Base-by-base conservation (phyloP, 305 asterid species). In the Lippia alba region DNA sequence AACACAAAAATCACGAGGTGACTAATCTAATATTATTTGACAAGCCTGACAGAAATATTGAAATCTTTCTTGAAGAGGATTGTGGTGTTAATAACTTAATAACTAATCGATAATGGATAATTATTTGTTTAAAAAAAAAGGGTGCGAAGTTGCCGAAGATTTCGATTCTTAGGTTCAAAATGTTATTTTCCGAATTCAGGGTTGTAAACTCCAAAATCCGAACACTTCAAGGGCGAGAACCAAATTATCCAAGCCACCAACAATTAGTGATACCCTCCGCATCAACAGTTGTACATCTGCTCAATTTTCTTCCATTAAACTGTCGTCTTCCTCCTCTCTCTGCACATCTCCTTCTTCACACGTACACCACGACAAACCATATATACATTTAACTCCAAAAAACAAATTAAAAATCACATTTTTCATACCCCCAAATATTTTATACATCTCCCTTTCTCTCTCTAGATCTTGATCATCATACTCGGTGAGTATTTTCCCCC, bases 361-460 rank as follows among this genome's bases (percentile, higher is more conserved):
- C 30, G 61, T 11, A 33, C 36, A 58, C 41, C 62, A 77, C 78
- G 77, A 10, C 54, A 53, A 32, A 34, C 51, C 8, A 55, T 63
- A 51, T 5, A 20, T 73, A 63, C 56, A 48, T 9, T 19, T 5
- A 33, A 6, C 5, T 17, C 10, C 1, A 15, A 56, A 57, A 11
- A 36, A 4, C 32, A 68, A n/a, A n/a, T n/a, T 60, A 65, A 40
- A 67, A 39, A 48, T 67, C 72, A 62, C 65, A 32, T 36, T 72
- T 56, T 50, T 69, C 72, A 67, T 55, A 50, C 67, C 41, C 41
- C 33, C 49, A 12, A 19, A 69, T 51, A 4, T 36, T 36, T 49
- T 60, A 4, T 24, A 8, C 70, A 79, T 80, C 81, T 69, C 79
- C 67, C 78, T 71, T 12, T 73, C 81, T 80, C 81, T 71, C 82